Evolutionary conservation across 2,329 filamentous ascomycete species (phyloP).

Genomic region (Pestalotiopsis sp.): DNA sequence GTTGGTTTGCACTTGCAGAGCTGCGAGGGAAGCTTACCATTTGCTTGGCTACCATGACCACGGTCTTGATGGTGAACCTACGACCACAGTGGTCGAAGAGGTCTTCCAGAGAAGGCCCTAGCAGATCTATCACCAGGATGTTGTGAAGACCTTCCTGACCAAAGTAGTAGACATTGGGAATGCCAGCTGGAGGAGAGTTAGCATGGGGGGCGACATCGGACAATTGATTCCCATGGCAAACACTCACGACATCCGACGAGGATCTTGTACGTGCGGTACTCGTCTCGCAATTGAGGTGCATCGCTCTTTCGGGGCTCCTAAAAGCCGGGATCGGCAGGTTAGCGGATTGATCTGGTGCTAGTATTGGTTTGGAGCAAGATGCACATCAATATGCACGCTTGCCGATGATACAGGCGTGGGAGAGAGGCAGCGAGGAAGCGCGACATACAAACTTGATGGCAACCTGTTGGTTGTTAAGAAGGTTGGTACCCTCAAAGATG

Average conservation of each 20-base stretch:
- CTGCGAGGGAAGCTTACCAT: slow-evolving; percentile 65
- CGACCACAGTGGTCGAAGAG: slow-evolving; percentile 97
- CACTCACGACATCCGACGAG: slow-evolving; percentile 96
- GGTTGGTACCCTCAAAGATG: slow-evolving; percentile 97
- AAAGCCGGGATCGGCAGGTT: not conserved
- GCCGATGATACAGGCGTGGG: not conserved
- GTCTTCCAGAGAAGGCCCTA: slow-evolving; percentile 93
- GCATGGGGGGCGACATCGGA: slow-evolving; percentile 17
- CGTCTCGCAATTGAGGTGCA: slow-evolving; percentile 94
- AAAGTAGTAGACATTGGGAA: slow-evolving; percentile 99
- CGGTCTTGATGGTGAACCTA: slow-evolving; percentile 94
- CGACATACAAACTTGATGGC: slow-evolving; percentile 95
- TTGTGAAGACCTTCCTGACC: slow-evolving; percentile 98
- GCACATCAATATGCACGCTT: not conserved
- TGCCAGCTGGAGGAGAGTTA: slow-evolving; percentile 68
- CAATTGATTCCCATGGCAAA: slow-evolving; percentile 17
- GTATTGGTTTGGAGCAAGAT: not conserved
- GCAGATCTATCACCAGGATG: slow-evolving; percentile 95
- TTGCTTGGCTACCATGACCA: slow-evolving; percentile 98
- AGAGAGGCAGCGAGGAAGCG: not conserved
- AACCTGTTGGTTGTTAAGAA: slow-evolving; percentile 98
- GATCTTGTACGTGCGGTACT: slow-evolving; percentile 99
- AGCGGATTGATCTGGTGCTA: not conserved
- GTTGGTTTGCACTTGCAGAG: not conserved
- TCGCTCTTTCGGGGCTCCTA: slow-evolving; percentile 98